phyloP scores from a whole-genome alignment of 2,329 filamentous ascomycete species.

The Colletotrichum shisoi region DNA sequence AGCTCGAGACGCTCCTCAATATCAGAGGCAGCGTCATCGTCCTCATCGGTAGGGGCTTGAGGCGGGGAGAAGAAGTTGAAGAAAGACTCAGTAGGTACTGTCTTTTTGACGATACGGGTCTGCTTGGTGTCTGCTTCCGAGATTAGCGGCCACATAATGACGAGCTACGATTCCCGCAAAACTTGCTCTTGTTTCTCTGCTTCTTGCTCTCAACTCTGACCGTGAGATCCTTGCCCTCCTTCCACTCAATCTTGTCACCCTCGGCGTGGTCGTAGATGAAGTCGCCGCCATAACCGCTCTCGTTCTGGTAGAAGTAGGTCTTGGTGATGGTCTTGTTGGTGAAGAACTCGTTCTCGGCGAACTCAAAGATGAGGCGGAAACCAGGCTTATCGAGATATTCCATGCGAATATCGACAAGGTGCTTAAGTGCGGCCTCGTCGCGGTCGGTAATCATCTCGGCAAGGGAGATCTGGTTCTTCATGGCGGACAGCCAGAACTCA shows the following conservation, averaged over 20 bases:
- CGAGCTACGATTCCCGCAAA: background rate
- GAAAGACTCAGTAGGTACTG: slow-evolving; percentile 97
- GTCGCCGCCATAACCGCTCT: slow-evolving; percentile 97
- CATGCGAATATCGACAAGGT: slow-evolving; percentile 93
- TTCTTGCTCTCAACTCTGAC: slow-evolving; percentile 98
- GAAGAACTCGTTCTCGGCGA: slow-evolving; percentile 94
- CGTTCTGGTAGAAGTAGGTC: slow-evolving; percentile 99
- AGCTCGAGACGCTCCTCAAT: slow-evolving; percentile 98
- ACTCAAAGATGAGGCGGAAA: slow-evolving; percentile 98
- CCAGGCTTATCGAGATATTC: slow-evolving; percentile 98
- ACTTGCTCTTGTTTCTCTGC: slow-evolving; percentile 97
- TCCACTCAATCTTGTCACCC: slow-evolving; percentile 98
- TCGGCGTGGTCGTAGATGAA: slow-evolving; percentile 99
- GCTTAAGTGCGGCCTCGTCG: slow-evolving; percentile 91
- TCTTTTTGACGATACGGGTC: slow-evolving; percentile 98
- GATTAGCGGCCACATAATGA: slow-evolving; percentile 1
- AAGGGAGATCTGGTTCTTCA: slow-evolving; percentile 98
- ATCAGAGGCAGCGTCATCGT: slow-evolving; percentile 80
- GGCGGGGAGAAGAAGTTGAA: slow-evolving; percentile 99
- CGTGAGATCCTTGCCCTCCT: slow-evolving; percentile 89
- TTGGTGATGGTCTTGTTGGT: slow-evolving; percentile 96
- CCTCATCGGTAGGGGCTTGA: slow-evolving; percentile 78
- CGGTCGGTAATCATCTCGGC: slow-evolving; percentile 99
- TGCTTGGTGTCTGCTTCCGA: slow-evolving; percentile 88
- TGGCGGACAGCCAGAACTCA: slow-evolving; percentile 99